These are phyloP conservation scores for Coccomyxa sp. DNA, from an alignment of 139 green algal genomes.

Conservation along the genomic window DNA sequence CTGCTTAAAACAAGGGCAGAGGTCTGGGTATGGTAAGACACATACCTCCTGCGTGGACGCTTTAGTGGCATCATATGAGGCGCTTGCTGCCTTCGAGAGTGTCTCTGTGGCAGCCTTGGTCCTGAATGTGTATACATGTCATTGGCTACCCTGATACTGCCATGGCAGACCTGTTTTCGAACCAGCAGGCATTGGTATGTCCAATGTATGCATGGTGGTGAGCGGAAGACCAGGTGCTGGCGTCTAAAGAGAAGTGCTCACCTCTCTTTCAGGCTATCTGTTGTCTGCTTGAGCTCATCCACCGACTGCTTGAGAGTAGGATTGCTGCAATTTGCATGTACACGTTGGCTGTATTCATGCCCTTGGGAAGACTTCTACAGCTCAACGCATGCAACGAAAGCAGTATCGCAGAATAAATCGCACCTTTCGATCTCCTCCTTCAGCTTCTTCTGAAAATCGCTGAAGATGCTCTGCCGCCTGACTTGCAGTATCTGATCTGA, in stretches of 20 bases:
- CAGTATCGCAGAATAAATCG: not conserved
- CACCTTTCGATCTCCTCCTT: constrained; percentile 8
- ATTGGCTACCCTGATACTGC: not conserved
- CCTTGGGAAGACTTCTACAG: too few relatives aligned
- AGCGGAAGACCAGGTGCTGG: too few relatives aligned
- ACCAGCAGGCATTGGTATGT: too few relatives aligned
- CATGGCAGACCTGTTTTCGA: too few relatives aligned
- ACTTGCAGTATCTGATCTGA: too few relatives aligned
- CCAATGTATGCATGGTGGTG: too few relatives aligned
- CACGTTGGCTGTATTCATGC: not conserved
- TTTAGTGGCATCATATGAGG: not conserved
- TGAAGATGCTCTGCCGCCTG: not conserved
- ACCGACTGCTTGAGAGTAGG: not conserved
- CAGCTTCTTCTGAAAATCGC: not conserved
- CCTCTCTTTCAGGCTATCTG: not conserved
- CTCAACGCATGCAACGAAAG: not conserved
- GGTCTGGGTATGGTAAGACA: not conserved
- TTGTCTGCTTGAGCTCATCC: not conserved
- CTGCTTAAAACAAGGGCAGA: not conserved
- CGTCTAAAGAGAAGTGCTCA: not conserved
- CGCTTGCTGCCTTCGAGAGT: not conserved
- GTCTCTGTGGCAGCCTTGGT: not conserved
- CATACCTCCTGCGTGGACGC: not conserved
- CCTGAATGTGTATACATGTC: not conserved
- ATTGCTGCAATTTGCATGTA: not conserved